Conservation (phyloP, 2,329 filamentous ascomycete genomes). For the Neoarthrinium moseri region DNA sequence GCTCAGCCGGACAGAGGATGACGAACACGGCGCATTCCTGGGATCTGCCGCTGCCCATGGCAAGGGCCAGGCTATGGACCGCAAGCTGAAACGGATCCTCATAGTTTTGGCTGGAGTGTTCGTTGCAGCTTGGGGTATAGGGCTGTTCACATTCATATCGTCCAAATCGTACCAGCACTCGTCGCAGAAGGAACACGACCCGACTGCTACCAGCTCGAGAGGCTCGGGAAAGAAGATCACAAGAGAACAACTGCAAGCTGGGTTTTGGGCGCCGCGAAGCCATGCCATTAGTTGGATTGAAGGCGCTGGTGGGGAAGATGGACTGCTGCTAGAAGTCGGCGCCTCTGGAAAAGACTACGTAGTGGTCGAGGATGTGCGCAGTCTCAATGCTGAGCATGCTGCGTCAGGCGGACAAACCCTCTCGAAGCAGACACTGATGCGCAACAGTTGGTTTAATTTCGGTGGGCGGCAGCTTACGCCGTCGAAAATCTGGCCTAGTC, state of each 20-base stretch:
- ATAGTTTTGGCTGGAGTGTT: slow-evolving; percentile 62
- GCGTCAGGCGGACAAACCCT: slow-evolving; percentile 36
- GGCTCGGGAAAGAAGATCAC: slow-evolving; percentile 72
- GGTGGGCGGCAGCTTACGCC: slow-evolving; percentile 56
- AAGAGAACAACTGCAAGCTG: slow-evolving; percentile 66
- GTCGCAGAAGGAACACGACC: slow-evolving; percentile 64
- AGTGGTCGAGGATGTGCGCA: slow-evolving; percentile 81
- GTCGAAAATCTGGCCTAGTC: slow-evolving; percentile 69
- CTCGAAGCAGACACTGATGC: slow-evolving; percentile 72
- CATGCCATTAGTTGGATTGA: slow-evolving; percentile 76
- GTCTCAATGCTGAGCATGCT: slow-evolving; percentile 40
- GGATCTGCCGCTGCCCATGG: slow-evolving; percentile 31
- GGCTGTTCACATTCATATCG: slow-evolving; percentile 65
- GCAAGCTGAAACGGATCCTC: slow-evolving; percentile 60
- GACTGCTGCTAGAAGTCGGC: slow-evolving; percentile 74
- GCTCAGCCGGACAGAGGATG: slow-evolving; percentile 38
- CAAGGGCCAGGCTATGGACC: slow-evolving; percentile 60
- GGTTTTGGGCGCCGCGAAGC: slow-evolving; percentile 61
- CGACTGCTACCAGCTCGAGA: slow-evolving; percentile 57
- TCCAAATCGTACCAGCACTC: slow-evolving; percentile 65
- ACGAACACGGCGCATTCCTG: slow-evolving; percentile 54
- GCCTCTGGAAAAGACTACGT: slow-evolving; percentile 69
- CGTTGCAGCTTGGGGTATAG: slow-evolving; percentile 66
- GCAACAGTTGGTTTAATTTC: slow-evolving; percentile 61
- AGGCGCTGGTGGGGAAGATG: slow-evolving; percentile 75